These are phyloP conservation scores for Apiotrichum laibachii DNA, from an alignment of 1,284 basidiomycete species.

Conservation along the genomic window DNA sequence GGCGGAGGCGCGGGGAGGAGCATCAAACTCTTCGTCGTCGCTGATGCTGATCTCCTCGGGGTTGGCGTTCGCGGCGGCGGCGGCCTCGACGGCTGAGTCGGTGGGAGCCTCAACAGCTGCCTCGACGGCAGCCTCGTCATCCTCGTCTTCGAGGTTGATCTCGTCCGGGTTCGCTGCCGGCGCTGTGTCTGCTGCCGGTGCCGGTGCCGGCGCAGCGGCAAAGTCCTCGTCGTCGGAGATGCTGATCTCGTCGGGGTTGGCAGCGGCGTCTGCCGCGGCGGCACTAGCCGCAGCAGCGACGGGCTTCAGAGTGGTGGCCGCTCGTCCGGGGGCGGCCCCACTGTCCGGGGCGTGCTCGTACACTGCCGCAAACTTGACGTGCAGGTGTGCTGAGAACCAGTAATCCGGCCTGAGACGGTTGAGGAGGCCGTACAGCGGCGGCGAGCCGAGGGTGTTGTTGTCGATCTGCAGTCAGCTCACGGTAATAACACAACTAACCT, in stretches of 20 bases:
- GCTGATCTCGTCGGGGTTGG: slow-evolving; percentile 70
- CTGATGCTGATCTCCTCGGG: slow-evolving; percentile 29
- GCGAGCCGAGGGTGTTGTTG: slow-evolving; percentile 75
- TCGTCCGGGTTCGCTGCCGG: slow-evolving; percentile 64
- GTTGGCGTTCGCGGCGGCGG: no score
- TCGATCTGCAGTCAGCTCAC: slow-evolving; percentile 52
- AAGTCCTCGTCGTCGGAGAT: slow-evolving; percentile 62
- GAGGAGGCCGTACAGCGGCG: slow-evolving; percentile 78
- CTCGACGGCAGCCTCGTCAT: slow-evolving; percentile 41
- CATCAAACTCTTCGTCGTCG: slow-evolving; percentile 28
- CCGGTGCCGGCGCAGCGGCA: background rate
- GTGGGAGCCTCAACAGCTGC: slow-evolving; percentile 6
- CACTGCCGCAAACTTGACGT: slow-evolving; percentile 75
- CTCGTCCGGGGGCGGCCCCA: slow-evolving; percentile 62
- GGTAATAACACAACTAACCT: slow-evolving; percentile 55
- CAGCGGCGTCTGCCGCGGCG: slow-evolving; percentile 4
- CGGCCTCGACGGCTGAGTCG: no score
- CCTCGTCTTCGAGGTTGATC: slow-evolving; percentile 63
- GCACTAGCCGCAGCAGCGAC: background rate
- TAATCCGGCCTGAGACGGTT: slow-evolving; percentile 72
- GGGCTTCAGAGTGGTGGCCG: slow-evolving; percentile 4
- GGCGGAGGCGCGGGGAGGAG: background rate
- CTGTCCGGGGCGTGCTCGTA: no score
- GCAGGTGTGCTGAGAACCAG: slow-evolving; percentile 96
- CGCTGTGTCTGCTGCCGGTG: slow-evolving; percentile 7